These are phyloP conservation scores for Lactarius indigo DNA, from an alignment of 768 basidiomycete genomes.

Conservation along the genomic window DNA sequence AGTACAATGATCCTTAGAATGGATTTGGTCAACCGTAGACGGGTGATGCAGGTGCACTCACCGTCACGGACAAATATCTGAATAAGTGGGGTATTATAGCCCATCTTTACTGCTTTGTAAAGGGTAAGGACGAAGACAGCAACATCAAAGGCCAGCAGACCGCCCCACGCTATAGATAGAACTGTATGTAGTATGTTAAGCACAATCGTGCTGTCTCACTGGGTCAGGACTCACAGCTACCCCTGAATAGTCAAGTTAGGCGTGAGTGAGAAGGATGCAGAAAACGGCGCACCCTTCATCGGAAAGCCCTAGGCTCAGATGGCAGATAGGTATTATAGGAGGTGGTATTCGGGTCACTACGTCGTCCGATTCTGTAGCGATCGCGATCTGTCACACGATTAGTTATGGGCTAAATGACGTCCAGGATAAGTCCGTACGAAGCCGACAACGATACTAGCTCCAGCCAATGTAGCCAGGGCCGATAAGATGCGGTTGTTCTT, in stretches of 20 bases:
- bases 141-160: not conserved
- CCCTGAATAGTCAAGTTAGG: not conserved
- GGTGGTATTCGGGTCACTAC: no score
- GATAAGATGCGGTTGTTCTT: not conserved
- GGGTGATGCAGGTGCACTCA: not conserved
- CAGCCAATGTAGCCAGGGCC: not conserved
- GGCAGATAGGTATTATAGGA: not conserved
- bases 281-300: not conserved
- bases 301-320: not conserved
- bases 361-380: conserved; percentile 2
- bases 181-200: not conserved
- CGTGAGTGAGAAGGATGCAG: no score
- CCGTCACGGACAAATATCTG: conserved; percentile 1
- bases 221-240: not conserved
- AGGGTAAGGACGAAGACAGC: not conserved
- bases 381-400: not conserved
- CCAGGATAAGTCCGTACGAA: not conserved
- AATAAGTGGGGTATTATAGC: not conserved
- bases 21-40: not conserved
- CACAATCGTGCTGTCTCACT: no score
- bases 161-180: conserved; percentile 5
- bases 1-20: conserved; percentile 1
- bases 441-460: not conserved
- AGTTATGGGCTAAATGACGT: not conserved
- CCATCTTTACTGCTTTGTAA: not conserved